Conservation (phyloP, 1,284 basidiomycete genomes). For the Chondrostereum purpureum region DNA sequence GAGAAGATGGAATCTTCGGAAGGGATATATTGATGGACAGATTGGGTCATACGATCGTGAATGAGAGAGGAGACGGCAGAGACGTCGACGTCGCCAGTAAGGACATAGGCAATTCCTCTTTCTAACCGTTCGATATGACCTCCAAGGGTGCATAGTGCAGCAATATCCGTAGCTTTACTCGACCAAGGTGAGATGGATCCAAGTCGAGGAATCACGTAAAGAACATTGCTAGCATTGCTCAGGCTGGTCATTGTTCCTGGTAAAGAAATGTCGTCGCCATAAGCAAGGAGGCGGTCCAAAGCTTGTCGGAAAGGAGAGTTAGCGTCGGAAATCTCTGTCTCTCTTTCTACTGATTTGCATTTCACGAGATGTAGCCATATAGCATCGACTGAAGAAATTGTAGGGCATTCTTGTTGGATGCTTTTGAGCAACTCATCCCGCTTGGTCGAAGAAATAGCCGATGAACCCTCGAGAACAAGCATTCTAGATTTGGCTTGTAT, state of each 20-base stretch:
- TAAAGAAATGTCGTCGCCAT: conserved; percentile 75
- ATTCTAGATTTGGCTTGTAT: conserved; percentile 37
- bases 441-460: conserved; percentile 66
- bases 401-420: conserved; percentile 50
- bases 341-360: conserved; percentile 40
- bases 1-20: conserved; percentile 63
- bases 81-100: conserved; percentile 25
- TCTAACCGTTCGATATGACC: conserved; percentile 64
- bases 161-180: conserved; percentile 86
- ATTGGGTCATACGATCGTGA: conserved; percentile 96
- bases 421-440: conserved; percentile 61
- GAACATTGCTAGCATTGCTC: conserved; percentile 34
- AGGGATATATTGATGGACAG: conserved; percentile 56
- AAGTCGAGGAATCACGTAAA: conserved; percentile 75
- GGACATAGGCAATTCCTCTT: conserved; percentile 57
- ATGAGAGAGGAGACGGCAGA: conserved; percentile 35
- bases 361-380: conserved; percentile 86
- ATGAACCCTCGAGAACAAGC: conserved; percentile 67
- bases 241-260: conserved; percentile 39
- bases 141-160: conserved; percentile 68
- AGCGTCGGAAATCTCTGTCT: conserved; percentile 41
- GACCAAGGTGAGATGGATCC: conserved; percentile 88
- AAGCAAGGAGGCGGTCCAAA: conserved; percentile 76
- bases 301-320: conserved; percentile 44
- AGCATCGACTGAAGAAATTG: conserved; percentile 70